These are phyloP conservation scores for Taiozyma sp. DNA, from an alignment of 1,139 yeast genomes.

Conservation along the genomic window DNA sequence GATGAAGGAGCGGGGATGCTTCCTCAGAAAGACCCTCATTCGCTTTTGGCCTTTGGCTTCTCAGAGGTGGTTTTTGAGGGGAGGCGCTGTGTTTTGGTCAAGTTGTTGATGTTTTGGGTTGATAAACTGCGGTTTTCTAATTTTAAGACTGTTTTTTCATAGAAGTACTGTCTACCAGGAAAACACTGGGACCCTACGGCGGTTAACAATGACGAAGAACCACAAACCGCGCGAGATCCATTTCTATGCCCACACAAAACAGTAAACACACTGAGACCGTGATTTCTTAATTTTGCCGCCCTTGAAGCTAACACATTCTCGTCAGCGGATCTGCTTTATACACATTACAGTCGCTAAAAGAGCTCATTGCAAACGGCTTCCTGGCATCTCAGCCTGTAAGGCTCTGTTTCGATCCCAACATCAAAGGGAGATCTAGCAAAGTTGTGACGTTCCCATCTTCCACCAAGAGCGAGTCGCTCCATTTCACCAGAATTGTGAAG, in stretches of 20 bases:
- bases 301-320: not conserved
- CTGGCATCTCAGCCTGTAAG: not conserved
- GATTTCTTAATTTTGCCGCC: no score
- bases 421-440: not conserved
- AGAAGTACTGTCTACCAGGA: no score
- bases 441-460: conserved; percentile 11
- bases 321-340: not conserved
- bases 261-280: not conserved
- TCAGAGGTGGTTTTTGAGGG: not conserved
- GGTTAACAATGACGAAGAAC: not conserved
- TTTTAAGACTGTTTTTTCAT: no score
- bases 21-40: conserved; percentile 34
- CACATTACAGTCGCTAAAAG: not conserved
- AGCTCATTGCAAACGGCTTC: not conserved
- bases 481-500: conserved; percentile 10
- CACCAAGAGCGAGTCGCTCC: conserved; percentile 3
- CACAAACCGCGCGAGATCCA: not conserved
- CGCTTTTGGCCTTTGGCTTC: not conserved
- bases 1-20: conserved; percentile 51
- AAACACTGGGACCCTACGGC: not conserved
- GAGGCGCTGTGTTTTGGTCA: no score
- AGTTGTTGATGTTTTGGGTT: no score
- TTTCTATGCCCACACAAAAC: not conserved
- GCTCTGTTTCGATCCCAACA: not conserved
- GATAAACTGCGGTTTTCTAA: no score